Percentiles rank a stretch among this genome's conserved stretches.
Conservation (phyloP, 2,329 filamentous ascomycete genomes). For the Monosporascus sp. region DNA sequence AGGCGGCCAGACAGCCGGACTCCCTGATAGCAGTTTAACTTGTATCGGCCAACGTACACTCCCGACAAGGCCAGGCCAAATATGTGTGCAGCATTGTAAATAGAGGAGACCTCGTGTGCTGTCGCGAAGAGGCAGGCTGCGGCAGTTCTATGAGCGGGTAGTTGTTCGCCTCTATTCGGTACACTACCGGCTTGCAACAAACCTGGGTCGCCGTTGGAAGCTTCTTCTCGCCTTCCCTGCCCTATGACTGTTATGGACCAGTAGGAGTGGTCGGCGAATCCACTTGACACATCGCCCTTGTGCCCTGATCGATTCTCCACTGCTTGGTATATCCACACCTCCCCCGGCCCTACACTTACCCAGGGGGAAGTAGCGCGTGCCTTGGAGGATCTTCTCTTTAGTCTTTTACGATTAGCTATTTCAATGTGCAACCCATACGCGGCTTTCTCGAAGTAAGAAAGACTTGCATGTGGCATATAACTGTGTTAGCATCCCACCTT, state of each 20-base stretch:
- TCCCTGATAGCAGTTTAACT: no score
- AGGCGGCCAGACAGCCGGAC: no score
- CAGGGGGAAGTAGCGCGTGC: no score
- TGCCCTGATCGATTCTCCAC: background rate
- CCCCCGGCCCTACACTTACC: no score
- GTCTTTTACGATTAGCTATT: background rate
- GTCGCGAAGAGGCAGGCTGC: background rate
- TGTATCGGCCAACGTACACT: no score
- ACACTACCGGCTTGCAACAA: background rate
- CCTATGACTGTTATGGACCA: background rate
- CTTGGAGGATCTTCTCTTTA: no score
- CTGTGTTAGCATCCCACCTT: background rate
- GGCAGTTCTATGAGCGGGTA: background rate
- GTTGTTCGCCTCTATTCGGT: background rate
- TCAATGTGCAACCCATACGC: background rate
- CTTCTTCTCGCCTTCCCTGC: background rate
- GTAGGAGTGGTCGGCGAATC: background rate
- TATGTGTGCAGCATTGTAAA: background rate
- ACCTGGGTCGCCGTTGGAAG: background rate
- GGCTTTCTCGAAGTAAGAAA: background rate
- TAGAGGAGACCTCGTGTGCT: background rate
- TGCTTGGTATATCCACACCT: no score
- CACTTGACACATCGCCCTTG: background rate
- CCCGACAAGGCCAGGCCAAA: no score
- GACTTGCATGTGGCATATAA: background rate